A percentile compares a stretch with the other conserved stretches of the same genome.
Conservation (phyloP, 2,329 filamentous ascomycete genomes). For the Monosporascus cannonballus region DNA sequence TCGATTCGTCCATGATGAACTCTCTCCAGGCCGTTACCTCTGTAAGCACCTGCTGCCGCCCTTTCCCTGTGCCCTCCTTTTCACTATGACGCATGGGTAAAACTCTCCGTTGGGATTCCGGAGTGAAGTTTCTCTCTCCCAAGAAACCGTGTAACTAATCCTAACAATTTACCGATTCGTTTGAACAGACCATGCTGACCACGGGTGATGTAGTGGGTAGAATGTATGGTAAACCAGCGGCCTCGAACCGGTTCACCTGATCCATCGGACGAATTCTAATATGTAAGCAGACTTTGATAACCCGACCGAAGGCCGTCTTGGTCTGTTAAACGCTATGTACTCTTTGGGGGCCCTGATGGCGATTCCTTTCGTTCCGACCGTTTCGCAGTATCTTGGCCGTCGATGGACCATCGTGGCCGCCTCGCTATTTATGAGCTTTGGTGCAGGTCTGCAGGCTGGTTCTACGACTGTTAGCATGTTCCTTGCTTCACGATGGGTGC, state of each 20-base stretch:
- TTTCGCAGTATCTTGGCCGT: slow-evolving; percentile 33
- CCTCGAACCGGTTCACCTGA: no score
- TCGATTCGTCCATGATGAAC: slow-evolving; percentile 39
- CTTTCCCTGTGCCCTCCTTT: not conserved
- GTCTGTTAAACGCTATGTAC: slow-evolving; percentile 36
- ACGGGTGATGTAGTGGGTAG: slow-evolving; percentile 22
- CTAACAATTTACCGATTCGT: not conserved
- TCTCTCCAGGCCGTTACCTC: slow-evolving; percentile 32
- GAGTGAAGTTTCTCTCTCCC: no score
- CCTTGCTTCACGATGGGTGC: slow-evolving; percentile 35
- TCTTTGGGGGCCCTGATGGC: slow-evolving; percentile 36
- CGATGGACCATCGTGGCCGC: slow-evolving; percentile 34
- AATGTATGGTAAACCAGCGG: slow-evolving; percentile 20
- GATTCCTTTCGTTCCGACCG: slow-evolving; percentile 32
- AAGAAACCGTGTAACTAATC: not conserved
- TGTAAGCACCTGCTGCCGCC: not conserved
- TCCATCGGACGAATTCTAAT: not conserved
- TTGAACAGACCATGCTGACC: not conserved
- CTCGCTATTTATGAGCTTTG: slow-evolving; percentile 29
- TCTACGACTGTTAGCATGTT: slow-evolving; percentile 35
- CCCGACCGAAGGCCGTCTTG: slow-evolving; percentile 31
- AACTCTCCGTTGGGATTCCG: no score
- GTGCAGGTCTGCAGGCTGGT: slow-evolving; percentile 37
- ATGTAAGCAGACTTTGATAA: slow-evolving; percentile 31
- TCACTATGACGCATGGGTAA: no score